Base-by-base conservation (phyloP, 306 rosid species). In the Trifolium pratense region DNA sequence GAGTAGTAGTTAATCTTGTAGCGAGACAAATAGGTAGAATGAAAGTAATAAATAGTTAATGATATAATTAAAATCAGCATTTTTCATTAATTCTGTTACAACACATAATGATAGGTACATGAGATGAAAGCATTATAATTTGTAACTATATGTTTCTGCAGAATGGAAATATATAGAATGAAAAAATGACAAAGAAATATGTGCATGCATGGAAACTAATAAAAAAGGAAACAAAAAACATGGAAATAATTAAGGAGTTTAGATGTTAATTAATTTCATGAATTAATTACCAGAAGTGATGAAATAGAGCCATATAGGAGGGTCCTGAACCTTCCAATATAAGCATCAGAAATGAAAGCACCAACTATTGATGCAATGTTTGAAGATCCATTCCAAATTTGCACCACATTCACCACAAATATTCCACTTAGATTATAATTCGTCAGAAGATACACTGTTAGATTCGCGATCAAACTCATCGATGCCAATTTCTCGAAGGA, bases 401-500 rank as follows among this genome's bases (percentile, higher is more conserved):
- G 87, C 1, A 89, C 84, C 64, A 89, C 87, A 55, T 88, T 87
- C 0, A 87, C 97, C 70, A 84, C 83, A 51, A 75, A 81, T 21
- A 87, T 52, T 15, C 80, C 87, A 73, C 84, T 80, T 45, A 93
- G 11, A 73, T 93, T 89, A 81, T 90, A 89, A 23, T 80, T 68
- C 0, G 82, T 79, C 3, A 71, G 72, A 69, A 87, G 52, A 69
- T 93, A 91, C 78, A 89, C 70, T 45, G 89, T 78, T 14, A 89
- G 74, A 66, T 93, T 93, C 1, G 90, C 65, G 46, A 87, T 76
- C 85, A 93, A 83, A 78, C 97, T 90, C 97, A 93, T 93, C 1
- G 97, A 87, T 29, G 97, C 90, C 87, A 93, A 61, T 82, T 93
- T 93, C 89, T 93, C 98, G 48, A 93, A 91, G 11, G 96, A 83